Evolutionary conservation across 768 basidiomycete genomes (phyloP).

Genomic region (Exsudoporus frostii): DNA sequence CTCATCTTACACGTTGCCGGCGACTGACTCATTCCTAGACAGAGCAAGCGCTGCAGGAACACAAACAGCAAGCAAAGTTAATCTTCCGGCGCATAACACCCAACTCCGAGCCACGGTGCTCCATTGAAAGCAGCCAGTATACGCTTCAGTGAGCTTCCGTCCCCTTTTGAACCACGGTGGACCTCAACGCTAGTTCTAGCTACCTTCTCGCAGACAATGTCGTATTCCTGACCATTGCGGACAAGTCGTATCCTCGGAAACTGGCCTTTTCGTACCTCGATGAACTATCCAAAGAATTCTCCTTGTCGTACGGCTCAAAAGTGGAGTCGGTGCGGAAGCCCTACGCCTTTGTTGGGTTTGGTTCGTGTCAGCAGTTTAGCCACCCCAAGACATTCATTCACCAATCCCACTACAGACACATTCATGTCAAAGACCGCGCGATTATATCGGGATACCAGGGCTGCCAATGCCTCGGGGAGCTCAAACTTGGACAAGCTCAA

Average conservation of each 20-base stretch:
- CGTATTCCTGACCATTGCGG: slow-evolving; percentile 91
- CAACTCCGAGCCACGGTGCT: slow-evolving; percentile 93
- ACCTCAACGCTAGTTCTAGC: slow-evolving; percentile 41
- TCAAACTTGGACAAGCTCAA: slow-evolving; percentile 84
- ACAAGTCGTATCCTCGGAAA: slow-evolving; percentile 96
- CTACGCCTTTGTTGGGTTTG: slow-evolving; percentile 99
- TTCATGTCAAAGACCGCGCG: slow-evolving; percentile 99
- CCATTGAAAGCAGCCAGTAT: slow-evolving; percentile 92
- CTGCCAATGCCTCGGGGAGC: slow-evolving; percentile 62
- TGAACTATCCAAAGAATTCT: slow-evolving; percentile 95
- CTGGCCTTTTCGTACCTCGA: slow-evolving; percentile 97
- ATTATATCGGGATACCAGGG: slow-evolving; percentile 90
- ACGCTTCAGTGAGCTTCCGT: slow-evolving; percentile 81
- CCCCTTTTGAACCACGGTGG: neutral
- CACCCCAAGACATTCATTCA: slow-evolving; percentile 1
- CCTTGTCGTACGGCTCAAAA: slow-evolving; percentile 86
- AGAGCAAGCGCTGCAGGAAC: slow-evolving; percentile 90
- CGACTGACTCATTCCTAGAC: slow-evolving; percentile 51
- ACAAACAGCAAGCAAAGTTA: slow-evolving; percentile 97
- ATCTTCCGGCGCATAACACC: slow-evolving; percentile 92
- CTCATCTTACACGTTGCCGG: neutral
- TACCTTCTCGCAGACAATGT: slow-evolving; percentile 95
- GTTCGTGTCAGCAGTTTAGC: slow-evolving; percentile 44
- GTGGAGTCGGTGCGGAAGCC: slow-evolving; percentile 91
- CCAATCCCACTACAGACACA: slow-evolving; percentile 60